These are phyloP conservation scores for Zygoascus hellenicus DNA, from an alignment of 1,139 yeast species.

Conservation along the genomic window DNA sequence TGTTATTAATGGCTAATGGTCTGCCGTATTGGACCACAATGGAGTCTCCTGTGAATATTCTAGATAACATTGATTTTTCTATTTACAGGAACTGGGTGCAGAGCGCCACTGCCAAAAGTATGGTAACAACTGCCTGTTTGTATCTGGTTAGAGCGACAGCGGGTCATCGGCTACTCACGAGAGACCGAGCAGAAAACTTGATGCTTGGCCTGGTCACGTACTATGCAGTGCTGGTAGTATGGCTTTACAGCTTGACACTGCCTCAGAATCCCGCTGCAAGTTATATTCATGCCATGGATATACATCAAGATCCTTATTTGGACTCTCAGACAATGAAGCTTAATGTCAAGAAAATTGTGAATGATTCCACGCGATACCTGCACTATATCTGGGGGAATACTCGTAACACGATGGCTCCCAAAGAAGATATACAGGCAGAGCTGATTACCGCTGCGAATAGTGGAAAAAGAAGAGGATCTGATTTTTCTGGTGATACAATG, in stretches of 20 bases:
- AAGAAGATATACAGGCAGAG: background rate
- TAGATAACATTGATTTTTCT: slow-evolving; percentile 9
- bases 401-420: background rate
- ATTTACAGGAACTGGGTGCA: slow-evolving; percentile 26
- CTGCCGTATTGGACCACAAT: slow-evolving; percentile 10
- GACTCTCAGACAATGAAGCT: slow-evolving; percentile 2
- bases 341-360: slow-evolving; percentile 9
- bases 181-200: slow-evolving; percentile 21
- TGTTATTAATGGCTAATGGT: slow-evolving; percentile 12
- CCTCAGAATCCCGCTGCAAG: slow-evolving; percentile 4
- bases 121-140: slow-evolving; percentile 25
- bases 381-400: slow-evolving; percentile 17
- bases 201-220: slow-evolving; percentile 27
- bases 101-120: slow-evolving; percentile 25
- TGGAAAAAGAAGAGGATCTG: background rate
- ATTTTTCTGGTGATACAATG: background rate
- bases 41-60: slow-evolving; percentile 8
- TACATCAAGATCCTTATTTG: slow-evolving; percentile 2
- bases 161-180: slow-evolving; percentile 21
- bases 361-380: slow-evolving; percentile 23
- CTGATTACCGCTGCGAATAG: background rate
- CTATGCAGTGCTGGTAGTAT: slow-evolving; percentile 26
- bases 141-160: slow-evolving; percentile 25
- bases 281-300: slow-evolving; percentile 4
- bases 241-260: slow-evolving; percentile 21